Percentiles rank a stretch among this genome's conserved stretches.
These are phyloP conservation scores for Trichosporon faecale DNA, from an alignment of 1,284 basidiomycete genomes.

Conservation along the genomic window DNA sequence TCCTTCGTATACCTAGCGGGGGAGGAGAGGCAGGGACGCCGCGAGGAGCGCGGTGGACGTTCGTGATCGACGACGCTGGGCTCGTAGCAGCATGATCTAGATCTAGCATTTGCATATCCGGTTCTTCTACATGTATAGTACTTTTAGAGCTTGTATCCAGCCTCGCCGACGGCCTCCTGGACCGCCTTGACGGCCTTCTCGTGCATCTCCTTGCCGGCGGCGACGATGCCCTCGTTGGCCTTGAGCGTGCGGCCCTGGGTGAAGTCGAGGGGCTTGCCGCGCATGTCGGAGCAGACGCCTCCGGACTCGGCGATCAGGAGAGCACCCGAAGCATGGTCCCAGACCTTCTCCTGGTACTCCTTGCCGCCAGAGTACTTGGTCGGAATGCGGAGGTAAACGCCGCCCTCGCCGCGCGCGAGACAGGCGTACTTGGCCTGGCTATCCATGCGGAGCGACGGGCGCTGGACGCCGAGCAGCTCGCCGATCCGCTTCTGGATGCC, in stretches of 20 bases:
- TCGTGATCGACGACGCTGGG: slow-evolving; percentile 33
- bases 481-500: slow-evolving; percentile 75
- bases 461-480: slow-evolving; percentile 63
- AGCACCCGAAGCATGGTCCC: slow-evolving; percentile 90
- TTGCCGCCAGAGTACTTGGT: slow-evolving; percentile 61
- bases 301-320: slow-evolving; percentile 87
- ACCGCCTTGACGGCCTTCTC: slow-evolving; percentile 70
- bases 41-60: slow-evolving; percentile 32
- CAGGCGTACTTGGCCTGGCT: slow-evolving; percentile 95
- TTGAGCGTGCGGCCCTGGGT: slow-evolving; percentile 80
- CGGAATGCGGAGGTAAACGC: slow-evolving; percentile 87
- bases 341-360: slow-evolving; percentile 84
- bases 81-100: slow-evolving; percentile 23
- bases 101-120: slow-evolving; percentile 3
- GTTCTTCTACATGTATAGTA: background rate
- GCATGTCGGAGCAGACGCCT: slow-evolving; percentile 77
- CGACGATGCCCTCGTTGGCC: slow-evolving; percentile 84
- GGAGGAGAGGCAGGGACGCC: slow-evolving; percentile 23
- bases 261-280: slow-evolving; percentile 78
- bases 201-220: slow-evolving; percentile 66
- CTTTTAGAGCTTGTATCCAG: slow-evolving; percentile 18
- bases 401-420: slow-evolving; percentile 81
- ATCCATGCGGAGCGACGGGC: slow-evolving; percentile 79
- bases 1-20: slow-evolving; percentile 31
- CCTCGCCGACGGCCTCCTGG: slow-evolving; percentile 61